Evolutionary conservation across 192 early-diverging fungal species (phyloP).

Genomic region (Linnemannia elongata): DNA sequence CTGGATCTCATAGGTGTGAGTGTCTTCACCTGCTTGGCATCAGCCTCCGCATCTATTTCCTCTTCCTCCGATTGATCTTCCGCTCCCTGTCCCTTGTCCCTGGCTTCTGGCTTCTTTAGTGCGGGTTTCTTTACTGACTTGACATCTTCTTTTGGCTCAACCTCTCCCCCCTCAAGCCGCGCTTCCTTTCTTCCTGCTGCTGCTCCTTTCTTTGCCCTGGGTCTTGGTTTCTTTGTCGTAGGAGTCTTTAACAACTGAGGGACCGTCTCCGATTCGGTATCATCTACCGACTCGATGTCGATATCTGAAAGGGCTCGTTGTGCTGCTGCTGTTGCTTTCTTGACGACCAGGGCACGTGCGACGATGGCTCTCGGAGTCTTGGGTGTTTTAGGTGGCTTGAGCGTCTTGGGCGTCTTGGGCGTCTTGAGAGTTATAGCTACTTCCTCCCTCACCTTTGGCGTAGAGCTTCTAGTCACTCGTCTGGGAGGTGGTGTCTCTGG

Average conservation of each 20-base stretch:
- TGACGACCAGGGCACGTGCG: not conserved
- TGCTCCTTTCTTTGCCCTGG: not conserved
- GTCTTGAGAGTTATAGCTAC: not conserved
- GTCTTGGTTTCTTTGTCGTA: not conserved
- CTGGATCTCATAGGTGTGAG: not conserved
- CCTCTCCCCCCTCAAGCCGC: not conserved
- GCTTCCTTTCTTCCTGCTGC: not conserved
- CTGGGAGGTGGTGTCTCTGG: not conserved
- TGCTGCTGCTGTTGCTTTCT: not conserved
- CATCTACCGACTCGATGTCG: not conserved
- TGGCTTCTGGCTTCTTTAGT: not conserved
- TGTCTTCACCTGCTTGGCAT: not conserved
- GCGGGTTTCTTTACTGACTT: not conserved
- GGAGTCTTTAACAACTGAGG: not conserved
- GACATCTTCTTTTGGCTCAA: not conserved
- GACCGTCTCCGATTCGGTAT: not conserved
- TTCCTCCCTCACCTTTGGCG: not conserved
- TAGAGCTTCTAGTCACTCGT: not conserved
- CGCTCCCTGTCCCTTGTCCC: not conserved
- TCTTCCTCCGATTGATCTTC: not conserved
- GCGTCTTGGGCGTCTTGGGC: no score
- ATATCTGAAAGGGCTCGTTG: not conserved
- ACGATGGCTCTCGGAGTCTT: not conserved
- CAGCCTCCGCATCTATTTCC: not conserved
- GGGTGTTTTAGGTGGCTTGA: no score